Percentiles rank a stretch among this genome's conserved stretches.
phyloP scores from a whole-genome alignment of 2,329 filamentous ascomycete species.

The Verticillium isaacii region DNA sequence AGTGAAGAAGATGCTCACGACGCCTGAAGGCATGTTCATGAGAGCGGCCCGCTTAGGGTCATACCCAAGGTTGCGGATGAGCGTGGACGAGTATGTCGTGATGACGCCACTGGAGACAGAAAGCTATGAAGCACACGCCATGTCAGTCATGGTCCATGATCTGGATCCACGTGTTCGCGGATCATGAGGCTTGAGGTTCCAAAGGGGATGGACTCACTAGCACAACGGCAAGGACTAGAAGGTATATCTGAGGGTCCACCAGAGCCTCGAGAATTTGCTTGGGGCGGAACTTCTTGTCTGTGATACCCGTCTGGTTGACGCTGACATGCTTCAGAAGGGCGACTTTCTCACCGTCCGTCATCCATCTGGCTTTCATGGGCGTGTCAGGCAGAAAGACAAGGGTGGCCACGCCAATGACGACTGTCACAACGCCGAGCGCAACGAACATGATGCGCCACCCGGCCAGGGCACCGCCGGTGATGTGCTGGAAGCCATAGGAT shows the following conservation, averaged over 20 bases:
- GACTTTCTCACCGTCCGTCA: conserved; percentile 29
- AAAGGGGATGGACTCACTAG: conserved; percentile 30
- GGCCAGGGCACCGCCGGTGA: conserved; percentile 29
- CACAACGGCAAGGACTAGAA: conserved; percentile 42
- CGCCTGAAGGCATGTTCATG: conserved; percentile 50
- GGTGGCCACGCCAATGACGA: conserved; percentile 30
- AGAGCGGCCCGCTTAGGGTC: conserved; percentile 39
- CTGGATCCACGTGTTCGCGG: neutral
- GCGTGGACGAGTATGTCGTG: conserved; percentile 49
- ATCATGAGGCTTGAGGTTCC: neutral
- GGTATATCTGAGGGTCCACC: conserved; percentile 45
- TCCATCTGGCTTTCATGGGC: conserved; percentile 34
- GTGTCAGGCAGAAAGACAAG: conserved; percentile 40
- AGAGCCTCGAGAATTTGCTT: conserved; percentile 49
- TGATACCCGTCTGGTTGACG: conserved; percentile 54
- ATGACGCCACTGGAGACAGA: conserved; percentile 50
- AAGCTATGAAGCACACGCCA: conserved; percentile 19
- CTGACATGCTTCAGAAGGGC: conserved; percentile 48
- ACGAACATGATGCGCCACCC: conserved; percentile 43
- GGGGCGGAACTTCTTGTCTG: conserved; percentile 46
- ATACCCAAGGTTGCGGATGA: conserved; percentile 45
- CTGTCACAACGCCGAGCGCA: conserved; percentile 35
- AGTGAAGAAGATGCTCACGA: conserved; percentile 47
- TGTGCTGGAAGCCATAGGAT: conserved; percentile 49
- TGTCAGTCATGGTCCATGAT: neutral